Evolutionary conservation across 129 eudicot species (phyloP).

Genomic region (Pittosporum tobira): DNA sequence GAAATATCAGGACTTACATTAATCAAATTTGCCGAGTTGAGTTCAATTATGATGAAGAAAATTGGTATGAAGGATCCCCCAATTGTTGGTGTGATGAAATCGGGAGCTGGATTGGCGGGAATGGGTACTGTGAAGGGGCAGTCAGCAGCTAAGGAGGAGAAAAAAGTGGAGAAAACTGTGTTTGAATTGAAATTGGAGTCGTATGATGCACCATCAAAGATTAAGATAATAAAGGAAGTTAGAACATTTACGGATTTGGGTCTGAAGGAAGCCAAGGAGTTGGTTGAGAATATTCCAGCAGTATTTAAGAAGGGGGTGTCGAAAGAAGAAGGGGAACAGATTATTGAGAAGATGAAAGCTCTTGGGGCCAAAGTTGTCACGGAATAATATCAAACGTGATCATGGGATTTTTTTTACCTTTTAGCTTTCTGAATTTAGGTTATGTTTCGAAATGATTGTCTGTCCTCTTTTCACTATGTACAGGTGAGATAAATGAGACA

Average conservation of each 20-base stretch:
- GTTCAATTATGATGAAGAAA: slow-evolving; percentile 61
- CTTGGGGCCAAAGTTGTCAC: slow-evolving; percentile 80
- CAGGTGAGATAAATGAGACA: neutral
- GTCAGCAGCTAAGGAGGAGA: slow-evolving; percentile 47
- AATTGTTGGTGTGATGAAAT: slow-evolving; percentile 55
- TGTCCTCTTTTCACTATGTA: neutral
- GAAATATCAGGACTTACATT: slow-evolving; percentile 63
- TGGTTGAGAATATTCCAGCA: slow-evolving; percentile 77
- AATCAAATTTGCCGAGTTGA: slow-evolving; percentile 45
- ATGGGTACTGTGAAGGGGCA: slow-evolving; percentile 23
- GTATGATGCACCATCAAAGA: slow-evolving; percentile 65
- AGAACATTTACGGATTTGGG: slow-evolving; percentile 76
- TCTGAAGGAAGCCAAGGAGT: slow-evolving; percentile 82
- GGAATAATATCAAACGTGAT: slow-evolving; percentile 37
- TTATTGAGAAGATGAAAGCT: slow-evolving; percentile 80
- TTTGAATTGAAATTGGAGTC: slow-evolving; percentile 76
- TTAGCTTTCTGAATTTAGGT: neutral
- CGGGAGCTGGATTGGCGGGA: slow-evolving; percentile 59
- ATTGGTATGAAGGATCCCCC: slow-evolving; percentile 64
- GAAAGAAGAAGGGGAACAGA: slow-evolving; percentile 76
- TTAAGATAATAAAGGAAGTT: slow-evolving; percentile 77
- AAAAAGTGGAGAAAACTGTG: slow-evolving; percentile 58
- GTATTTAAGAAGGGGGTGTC: slow-evolving; percentile 72
- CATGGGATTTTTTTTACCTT: neutral
- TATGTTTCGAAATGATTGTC: neutral